Percentiles rank a stretch among this genome's conserved stretches.
phyloP scores from a whole-genome alignment of 257 asterid genomes.

The Fraxinus quadrangulata region DNA sequence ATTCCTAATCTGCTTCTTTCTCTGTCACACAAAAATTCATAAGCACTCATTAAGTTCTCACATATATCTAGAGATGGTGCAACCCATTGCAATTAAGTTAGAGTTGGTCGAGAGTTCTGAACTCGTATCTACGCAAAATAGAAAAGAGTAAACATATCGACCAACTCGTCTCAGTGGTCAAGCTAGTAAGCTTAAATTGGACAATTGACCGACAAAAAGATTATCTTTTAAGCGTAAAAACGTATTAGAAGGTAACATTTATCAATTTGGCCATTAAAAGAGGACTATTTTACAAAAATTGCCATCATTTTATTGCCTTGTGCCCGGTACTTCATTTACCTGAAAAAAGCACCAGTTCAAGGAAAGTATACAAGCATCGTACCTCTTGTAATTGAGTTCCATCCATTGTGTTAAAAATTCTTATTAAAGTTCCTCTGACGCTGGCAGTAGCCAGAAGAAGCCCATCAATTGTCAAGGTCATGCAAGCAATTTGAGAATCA shows the following conservation, averaged over 20 bases:
- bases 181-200: not conserved
- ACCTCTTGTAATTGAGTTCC: conserved; percentile 96
- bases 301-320: not conserved
- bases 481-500: conserved; percentile 80
- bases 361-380: conserved; percentile 12
- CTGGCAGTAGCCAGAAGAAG: conserved; percentile 95
- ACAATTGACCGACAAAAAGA: not conserved
- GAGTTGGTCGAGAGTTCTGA: not conserved
- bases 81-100: not conserved
- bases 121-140: not conserved
- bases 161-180: not conserved
- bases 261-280: too few relatives aligned
- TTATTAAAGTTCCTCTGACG: conserved; percentile 78
- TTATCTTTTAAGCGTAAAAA: not conserved
- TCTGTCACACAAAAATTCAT: too few relatives aligned
- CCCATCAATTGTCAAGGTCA: conserved; percentile 86
- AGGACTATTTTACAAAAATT: too few relatives aligned
- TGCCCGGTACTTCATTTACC: conserved; percentile 1
- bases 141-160: not conserved
- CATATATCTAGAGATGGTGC: not conserved
- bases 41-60: too few relatives aligned
- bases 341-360: not conserved
- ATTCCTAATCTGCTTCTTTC: not conserved
- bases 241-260: too few relatives aligned
- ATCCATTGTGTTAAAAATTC: conserved; percentile 95